Conservation (phyloP, 1,284 basidiomycete genomes). For the Testicularia cyperi region DNA sequence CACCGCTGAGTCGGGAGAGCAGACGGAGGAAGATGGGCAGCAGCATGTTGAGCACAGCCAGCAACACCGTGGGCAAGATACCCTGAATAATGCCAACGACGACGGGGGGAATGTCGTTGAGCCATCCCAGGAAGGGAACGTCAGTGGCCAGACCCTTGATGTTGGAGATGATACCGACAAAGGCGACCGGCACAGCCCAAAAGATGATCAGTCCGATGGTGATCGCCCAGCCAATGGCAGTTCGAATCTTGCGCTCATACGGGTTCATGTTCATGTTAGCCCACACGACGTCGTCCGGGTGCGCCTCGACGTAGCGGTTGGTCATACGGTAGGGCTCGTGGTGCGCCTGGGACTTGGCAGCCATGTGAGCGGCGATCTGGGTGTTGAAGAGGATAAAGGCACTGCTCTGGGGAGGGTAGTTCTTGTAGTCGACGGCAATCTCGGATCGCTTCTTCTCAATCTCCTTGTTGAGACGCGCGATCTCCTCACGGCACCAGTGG, state of each 20-base stretch:
- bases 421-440: conserved; percentile 65
- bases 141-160: conserved; percentile 71
- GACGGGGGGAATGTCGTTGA: conserved; percentile 67
- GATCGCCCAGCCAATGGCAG: conserved; percentile 63
- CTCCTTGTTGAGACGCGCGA: conserved; percentile 64
- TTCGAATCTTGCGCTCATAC: conserved; percentile 74
- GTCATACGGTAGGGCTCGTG: conserved; percentile 55
- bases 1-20: conserved; percentile 75
- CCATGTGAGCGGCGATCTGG: conserved; percentile 71
- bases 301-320: conserved; percentile 43
- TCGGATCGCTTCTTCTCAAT: conserved; percentile 68
- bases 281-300: conserved; percentile 78
- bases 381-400: conserved; percentile 86
- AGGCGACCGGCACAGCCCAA: conserved; percentile 66
- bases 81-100: conserved; percentile 73
- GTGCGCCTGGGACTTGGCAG: conserved; percentile 37
- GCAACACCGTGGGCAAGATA: conserved; percentile 78
- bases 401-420: conserved; percentile 65
- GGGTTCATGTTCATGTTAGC: conserved; percentile 81
- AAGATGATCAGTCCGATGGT: conserved; percentile 69
- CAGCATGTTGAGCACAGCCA: conserved; percentile 87
- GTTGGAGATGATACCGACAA: conserved; percentile 84
- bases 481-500: conserved; percentile 75
- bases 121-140: conserved; percentile 77
- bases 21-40: conserved; percentile 82